These are phyloP conservation scores for Argentina anserina DNA, from an alignment of 306 rosid genomes.

Conservation along the genomic window DNA sequence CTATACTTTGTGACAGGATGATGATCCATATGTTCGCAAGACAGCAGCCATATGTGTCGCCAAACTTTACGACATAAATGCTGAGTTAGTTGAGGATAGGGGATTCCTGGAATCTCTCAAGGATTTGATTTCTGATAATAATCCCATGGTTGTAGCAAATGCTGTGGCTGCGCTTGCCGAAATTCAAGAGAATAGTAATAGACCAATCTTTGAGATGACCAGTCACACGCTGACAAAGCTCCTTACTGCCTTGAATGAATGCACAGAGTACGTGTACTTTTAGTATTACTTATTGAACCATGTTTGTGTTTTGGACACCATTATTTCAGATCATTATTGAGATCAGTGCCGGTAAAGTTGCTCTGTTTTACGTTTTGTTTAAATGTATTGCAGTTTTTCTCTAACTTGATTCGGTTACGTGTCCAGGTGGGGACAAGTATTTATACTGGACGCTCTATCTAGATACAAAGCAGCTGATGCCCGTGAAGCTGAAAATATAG, in stretches of 20 bases:
- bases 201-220: conserved; percentile 88
- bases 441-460: conserved; percentile 96
- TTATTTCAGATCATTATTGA: not conserved
- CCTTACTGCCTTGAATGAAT: conserved; percentile 96
- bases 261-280: conserved; percentile 81
- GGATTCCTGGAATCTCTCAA: conserved; percentile 92
- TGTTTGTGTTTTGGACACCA: not conserved
- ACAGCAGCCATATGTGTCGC: conserved; percentile 99
- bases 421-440: conserved; percentile 97
- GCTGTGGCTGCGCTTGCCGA: conserved; percentile 98
- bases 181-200: conserved; percentile 83
- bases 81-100: conserved; percentile 97
- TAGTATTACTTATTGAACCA: not conserved
- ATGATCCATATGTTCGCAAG: conserved; percentile 98
- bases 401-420: conserved; percentile 21
- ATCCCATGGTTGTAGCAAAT: conserved; percentile 99
- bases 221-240: conserved; percentile 88
- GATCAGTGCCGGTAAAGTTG: not conserved
- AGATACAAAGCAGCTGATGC: conserved; percentile 94
- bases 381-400: conserved; percentile 10
- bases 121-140: conserved; percentile 98
- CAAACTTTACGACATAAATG: conserved; percentile 95
- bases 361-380: not conserved
- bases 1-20: conserved; percentile 64
- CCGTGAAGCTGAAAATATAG: conserved; percentile 97